phyloP scores from a whole-genome alignment of 2,329 filamentous ascomycete genomes.

The Madurella mycetomatis region DNA sequence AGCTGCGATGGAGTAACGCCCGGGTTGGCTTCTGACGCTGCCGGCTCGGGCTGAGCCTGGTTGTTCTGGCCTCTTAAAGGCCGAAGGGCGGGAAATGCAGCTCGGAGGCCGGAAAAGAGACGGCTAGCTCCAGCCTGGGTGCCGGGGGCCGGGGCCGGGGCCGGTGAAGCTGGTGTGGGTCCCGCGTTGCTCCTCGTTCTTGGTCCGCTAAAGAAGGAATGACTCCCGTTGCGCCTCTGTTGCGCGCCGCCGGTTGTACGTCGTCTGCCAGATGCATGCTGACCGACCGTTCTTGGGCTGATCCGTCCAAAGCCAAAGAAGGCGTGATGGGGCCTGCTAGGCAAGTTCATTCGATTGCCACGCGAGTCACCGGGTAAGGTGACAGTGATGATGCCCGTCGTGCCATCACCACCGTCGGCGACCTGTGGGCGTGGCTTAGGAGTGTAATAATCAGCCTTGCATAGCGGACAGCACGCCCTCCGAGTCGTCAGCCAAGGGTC shows the following conservation, averaged over 20 bases:
- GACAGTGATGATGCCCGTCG: slow-evolving; percentile 29
- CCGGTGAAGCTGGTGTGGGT: neutral
- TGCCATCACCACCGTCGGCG: slow-evolving; percentile 37
- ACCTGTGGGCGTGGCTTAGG: slow-evolving; percentile 73
- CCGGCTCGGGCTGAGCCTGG: slow-evolving; percentile 17
- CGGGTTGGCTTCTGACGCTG: slow-evolving; percentile 27
- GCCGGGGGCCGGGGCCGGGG: neutral
- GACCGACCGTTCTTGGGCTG: slow-evolving; percentile 2
- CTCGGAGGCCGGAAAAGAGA: slow-evolving; percentile 12
- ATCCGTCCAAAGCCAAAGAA: slow-evolving; percentile 25
- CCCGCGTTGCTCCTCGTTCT: neutral
- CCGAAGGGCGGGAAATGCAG: slow-evolving; percentile 21
- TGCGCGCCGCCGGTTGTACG: neutral
- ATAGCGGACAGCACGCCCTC: slow-evolving; percentile 91
- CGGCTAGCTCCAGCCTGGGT: neutral
- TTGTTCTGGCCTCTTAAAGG: slow-evolving; percentile 19
- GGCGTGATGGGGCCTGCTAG: slow-evolving; percentile 25
- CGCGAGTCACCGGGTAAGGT: slow-evolving; percentile 27
- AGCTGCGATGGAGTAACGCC: slow-evolving; percentile 32
- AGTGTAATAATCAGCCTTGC: slow-evolving; percentile 96
- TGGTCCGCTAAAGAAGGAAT: neutral
- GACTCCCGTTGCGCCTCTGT: neutral
- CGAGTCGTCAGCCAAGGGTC: slow-evolving; percentile 95
- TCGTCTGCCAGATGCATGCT: neutral
- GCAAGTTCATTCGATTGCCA: slow-evolving; percentile 45